These are phyloP conservation scores for Avena sativa DNA, from an alignment of 176 grass and related monocot species.

Conservation along the genomic window DNA sequence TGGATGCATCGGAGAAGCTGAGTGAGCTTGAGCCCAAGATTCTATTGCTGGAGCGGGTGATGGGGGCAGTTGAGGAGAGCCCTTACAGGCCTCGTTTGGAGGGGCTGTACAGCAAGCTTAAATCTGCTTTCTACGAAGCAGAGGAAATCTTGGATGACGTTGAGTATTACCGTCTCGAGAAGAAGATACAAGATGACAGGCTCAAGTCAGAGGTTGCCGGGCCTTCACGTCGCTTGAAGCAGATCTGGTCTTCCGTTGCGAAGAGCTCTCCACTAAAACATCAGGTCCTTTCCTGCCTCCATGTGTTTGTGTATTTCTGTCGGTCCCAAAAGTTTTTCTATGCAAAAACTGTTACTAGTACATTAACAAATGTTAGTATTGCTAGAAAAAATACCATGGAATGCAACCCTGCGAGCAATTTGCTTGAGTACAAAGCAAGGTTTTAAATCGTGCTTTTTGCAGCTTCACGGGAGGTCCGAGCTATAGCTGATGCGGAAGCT, in stretches of 20 bases:
- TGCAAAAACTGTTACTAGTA: background rate
- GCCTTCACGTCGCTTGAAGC: background rate
- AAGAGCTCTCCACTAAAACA: background rate
- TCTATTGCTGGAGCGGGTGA: background rate
- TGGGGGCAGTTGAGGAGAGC: background rate
- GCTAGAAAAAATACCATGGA: too few relatives aligned
- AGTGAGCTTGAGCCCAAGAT: slow-evolving; percentile 11
- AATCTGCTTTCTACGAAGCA: slow-evolving; percentile 33
- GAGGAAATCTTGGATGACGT: slow-evolving; percentile 41
- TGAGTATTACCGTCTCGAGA: slow-evolving; percentile 43
- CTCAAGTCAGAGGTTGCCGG: background rate
- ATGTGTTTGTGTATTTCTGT: background rate
- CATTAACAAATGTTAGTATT: background rate
- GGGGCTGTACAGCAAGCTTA: slow-evolving; percentile 8
- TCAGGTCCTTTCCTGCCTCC: background rate
- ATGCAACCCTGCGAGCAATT: too few relatives aligned
- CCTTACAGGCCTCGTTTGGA: background rate
- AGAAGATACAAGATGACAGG: slow-evolving; percentile 2
- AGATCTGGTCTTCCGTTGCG: background rate
- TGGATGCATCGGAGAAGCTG: slow-evolving; percentile 17
- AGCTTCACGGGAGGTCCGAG: too few relatives aligned
- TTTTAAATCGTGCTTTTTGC: too few relatives aligned
- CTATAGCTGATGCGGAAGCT: too few relatives aligned
- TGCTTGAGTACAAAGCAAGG: too few relatives aligned
- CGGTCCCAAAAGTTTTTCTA: background rate